Base-by-base conservation (phyloP, 192 early-diverging fungal species). In the Martensiomyces pterosporus region DNA sequence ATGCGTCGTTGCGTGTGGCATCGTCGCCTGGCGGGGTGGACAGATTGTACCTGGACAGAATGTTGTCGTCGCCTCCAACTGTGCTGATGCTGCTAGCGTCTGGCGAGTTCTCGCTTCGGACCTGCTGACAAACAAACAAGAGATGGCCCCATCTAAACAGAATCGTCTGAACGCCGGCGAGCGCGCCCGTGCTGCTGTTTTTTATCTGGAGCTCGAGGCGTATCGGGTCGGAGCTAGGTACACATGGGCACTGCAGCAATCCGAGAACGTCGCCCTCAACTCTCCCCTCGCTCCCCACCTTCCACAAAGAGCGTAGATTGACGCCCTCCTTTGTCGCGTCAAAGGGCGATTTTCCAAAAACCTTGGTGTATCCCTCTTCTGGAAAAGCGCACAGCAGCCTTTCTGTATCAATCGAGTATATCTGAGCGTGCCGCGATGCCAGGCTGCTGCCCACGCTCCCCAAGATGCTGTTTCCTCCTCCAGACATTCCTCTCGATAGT, bases 91-190 rank as follows among this genome's bases (percentile, higher is more conserved):
- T 13, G 35, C 44, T 39, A 2, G 32, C 25, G 17, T 61, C 58
- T 13, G 54, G 46, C 19, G 50, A 44, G 27, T 24, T 33, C 39
- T 66, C 63, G 47, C 59, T 43, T 24, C 60, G 66, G 42, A 43
- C 49, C 39, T 75, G 72, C 56, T 75, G 72, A 27, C 52, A 68
- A 35, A 68, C 66, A 60, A 75, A 75, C 46, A 75, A 41, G 52
- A 75, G 45, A 24, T 55, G 34, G 15, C 72, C 65, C 72, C 72
- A 75, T n/a, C 72, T 65, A 26, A 75, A 75, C 48, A 75, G 24
- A 21, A 75, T 42, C 24, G 49, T 52, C 45, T 75, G 60, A 4
- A 67, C 57, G 15, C 63, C 65, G 17, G 34, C 48, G 2, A 33
- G 34, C 9, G 39, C 26, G 1, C 38, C 47, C 9, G 48, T 23